Base-by-base conservation (phyloP, 2,329 filamentous ascomycete species). In the Pseudocercospora crystallina region DNA sequence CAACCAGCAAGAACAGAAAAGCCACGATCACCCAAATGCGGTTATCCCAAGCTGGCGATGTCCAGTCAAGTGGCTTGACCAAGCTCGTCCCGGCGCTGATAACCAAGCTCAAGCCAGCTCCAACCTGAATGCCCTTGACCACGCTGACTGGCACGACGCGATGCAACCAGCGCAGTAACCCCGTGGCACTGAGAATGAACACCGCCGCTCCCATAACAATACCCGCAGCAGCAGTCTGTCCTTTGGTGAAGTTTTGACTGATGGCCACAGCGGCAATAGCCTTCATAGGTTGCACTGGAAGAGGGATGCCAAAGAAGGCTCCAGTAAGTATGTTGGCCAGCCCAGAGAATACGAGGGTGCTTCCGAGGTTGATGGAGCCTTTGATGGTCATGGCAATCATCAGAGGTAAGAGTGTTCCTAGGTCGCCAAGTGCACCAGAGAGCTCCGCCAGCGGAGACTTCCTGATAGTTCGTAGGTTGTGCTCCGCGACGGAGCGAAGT, bases 261-360 rank as follows among this genome's bases (percentile, higher is more conserved):
- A 96, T 89, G n/a, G 90, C 89, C 0, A 95, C 87, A 1, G 91
- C 89, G 5, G 91, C 91, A 54, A 97, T 95, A 33, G 92, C 91
- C 78, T 86, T 87, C 84, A 87, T 87, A 0, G 91, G 91, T 73
- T 96, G 91, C 0, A 96, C 90, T 0, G 91, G 91, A 3, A 96
- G 73, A 2, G 92, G 92, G 35, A 97, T 86, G 5, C 92, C 92
- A 64, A 96, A 97, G 30, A 85, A 71, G 1, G 85, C 66, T 13
- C 92, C 94, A 0, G 91, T 96, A 10, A 87, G 64, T 48, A 96
- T 82, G 64, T 97, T 97, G 70, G 87, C 92, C 8, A 91, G 65
- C 1, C 94, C 94, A 0, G 90, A 91, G 67, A 96, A 94, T 5
- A 97, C 82, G 1, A 97, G 80, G 0, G 92, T 96, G 41, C 85